phyloP scores from a whole-genome alignment of 805 yeast species.

The Ogataea glucozyma region DNA sequence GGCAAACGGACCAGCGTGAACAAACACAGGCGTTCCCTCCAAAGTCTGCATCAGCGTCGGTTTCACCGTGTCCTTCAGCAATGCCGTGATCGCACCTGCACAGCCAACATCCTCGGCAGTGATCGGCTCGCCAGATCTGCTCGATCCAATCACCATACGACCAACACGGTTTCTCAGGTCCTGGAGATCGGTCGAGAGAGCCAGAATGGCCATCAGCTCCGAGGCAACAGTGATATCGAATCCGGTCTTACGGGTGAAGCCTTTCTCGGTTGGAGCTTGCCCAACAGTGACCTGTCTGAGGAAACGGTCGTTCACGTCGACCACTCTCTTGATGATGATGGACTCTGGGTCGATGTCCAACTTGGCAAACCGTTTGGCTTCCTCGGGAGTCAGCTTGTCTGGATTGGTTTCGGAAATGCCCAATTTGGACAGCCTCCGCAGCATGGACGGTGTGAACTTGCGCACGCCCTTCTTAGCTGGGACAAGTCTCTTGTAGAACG shows the following conservation, averaged over 20 bases:
- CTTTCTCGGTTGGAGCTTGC: constrained; percentile 80
- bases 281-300: constrained; percentile 78
- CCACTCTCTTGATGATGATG: constrained; percentile 81
- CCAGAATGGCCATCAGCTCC: constrained; percentile 84
- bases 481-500: constrained; percentile 72
- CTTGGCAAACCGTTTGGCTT: constrained; percentile 62
- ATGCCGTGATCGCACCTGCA: constrained; percentile 84
- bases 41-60: constrained; percentile 87
- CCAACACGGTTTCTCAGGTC: constrained; percentile 79
- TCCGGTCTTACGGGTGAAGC: constrained; percentile 70
- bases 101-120: constrained; percentile 84
- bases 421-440: constrained; percentile 63
- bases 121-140: constrained; percentile 67
- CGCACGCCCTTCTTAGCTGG: constrained; percentile 74
- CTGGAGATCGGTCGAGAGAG: constrained; percentile 65
- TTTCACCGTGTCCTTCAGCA: constrained; percentile 78
- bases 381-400: constrained; percentile 69
- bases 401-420: constrained; percentile 73
- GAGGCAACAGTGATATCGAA: constrained; percentile 85
- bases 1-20: constrained; percentile 89
- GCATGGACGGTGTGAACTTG: constrained; percentile 66
- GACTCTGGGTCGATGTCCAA: constrained; percentile 77
- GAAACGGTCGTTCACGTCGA: constrained; percentile 81
- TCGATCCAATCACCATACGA: constrained; percentile 70
- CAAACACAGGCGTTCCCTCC: constrained; percentile 86